Evolutionary conservation across 768 basidiomycete species (phyloP), one percentile per base, ranked within the genome.

Genomic region (Mycena maculata): DNA sequence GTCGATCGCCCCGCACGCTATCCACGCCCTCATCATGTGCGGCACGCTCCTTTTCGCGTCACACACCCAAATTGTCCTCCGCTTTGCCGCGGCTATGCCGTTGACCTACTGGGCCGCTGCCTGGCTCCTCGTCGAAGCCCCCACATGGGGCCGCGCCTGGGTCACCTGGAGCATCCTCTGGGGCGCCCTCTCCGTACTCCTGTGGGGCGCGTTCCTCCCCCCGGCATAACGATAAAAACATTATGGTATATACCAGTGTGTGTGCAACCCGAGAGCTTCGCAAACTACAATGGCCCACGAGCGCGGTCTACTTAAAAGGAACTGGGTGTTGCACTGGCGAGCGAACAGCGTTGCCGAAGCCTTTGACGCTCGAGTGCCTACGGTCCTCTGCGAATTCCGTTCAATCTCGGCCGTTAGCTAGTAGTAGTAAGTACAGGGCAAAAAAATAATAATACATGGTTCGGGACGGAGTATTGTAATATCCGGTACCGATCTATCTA

Each of bases 171-270:
- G n/a, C n/a, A n/a, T n/a, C n/a, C n/a, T n/a, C n/a, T n/a, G n/a
- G n/a, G n/a, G n/a, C n/a, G 77, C 82, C 2, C 72, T 90, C 20
- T 89, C 89, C 13, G 76, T 90, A n/a, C 84, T 94, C 5, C 81
- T 97, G 0, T 99, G 95, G 96, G 86, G 84, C 2, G 86, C 87
- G 3, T 96, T 96, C 74, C 84, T 97, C 33, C 97, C 97, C 0
- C 97, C 97, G n/a, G 97, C 96, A 0, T 97, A 79, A 62, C 4
- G 38, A 36, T 45, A 10, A 45, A 56, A 60, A 57, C 39, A 69
- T 65, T 47, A 44, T n/a, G n/a, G n/a, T n/a, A n/a, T n/a, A n/a
- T n/a, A n/a, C n/a, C n/a, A n/a, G n/a, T n/a, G n/a, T n/a, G n/a
- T n/a, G n/a, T n/a, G n/a, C n/a, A n/a, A n/a, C n/a, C n/a, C n/a